These are phyloP conservation scores for Stephania japonica DNA, from an alignment of 164 flowering plant genomes.

Conservation along the genomic window DNA sequence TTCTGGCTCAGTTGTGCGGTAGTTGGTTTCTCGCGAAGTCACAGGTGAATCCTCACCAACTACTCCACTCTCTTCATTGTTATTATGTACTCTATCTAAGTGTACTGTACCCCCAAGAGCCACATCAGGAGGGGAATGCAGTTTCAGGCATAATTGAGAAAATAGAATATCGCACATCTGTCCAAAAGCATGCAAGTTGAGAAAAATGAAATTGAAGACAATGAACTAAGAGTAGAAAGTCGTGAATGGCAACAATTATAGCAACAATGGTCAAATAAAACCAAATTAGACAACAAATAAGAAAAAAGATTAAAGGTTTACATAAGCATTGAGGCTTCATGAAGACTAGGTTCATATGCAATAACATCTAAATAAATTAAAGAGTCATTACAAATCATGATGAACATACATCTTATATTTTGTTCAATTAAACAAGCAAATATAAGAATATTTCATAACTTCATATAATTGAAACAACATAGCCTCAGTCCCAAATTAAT, in stretches of 20 bases:
- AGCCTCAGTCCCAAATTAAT: no score
- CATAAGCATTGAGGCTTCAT: no score
- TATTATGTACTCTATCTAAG: slow-evolving; percentile 22
- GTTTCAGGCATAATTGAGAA: slow-evolving; percentile 88
- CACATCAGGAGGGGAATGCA: slow-evolving; percentile 32
- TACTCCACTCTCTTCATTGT: slow-evolving; percentile 28
- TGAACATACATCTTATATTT: background rate
- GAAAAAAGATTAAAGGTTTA: no score
- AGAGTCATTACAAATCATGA: background rate
- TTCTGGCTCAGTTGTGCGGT: slow-evolving; percentile 29
- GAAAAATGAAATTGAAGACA: no score
- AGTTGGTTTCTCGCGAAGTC: slow-evolving; percentile 26
- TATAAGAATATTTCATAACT: background rate
- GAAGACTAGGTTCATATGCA: no score
- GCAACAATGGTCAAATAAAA: no score
- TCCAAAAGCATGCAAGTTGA: no score
- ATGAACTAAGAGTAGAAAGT: no score
- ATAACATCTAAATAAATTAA: background rate
- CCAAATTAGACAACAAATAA: no score
- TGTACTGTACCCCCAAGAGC: slow-evolving; percentile 34
- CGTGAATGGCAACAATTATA: no score
- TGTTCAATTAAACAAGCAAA: background rate
- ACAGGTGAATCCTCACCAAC: slow-evolving; percentile 20
- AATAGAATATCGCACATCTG: slow-evolving; percentile 82
- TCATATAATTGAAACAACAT: background rate